Conservation (phyloP, 306 rosid species). For the Casuarina equisetifolia region DNA sequence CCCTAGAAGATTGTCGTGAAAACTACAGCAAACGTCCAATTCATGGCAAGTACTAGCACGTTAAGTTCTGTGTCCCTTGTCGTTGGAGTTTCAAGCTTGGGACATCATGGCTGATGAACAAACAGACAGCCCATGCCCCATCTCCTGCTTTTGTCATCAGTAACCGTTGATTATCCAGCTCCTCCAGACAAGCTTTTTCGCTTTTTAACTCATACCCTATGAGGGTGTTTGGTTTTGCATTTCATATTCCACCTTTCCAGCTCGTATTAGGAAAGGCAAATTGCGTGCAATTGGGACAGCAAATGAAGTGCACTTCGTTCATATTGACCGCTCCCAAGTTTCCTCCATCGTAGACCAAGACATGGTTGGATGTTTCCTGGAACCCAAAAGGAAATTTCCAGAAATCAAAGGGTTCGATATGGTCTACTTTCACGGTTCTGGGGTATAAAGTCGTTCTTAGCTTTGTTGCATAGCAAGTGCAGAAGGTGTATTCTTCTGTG, state of each 20-base stretch:
- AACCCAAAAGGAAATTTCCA: not conserved
- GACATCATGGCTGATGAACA: not conserved
- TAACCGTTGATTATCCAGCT: not conserved
- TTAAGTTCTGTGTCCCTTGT: not conserved
- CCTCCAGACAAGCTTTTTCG: not conserved
- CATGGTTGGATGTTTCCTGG: constrained; percentile 5
- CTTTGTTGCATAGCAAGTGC: not conserved
- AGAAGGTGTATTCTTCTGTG: not conserved
- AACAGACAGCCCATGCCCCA: not conserved
- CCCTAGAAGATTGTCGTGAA: not conserved
- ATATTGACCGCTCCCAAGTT: not conserved
- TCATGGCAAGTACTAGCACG: not conserved
- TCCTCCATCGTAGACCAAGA: not conserved
- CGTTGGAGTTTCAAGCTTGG: not conserved
- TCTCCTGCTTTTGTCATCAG: not conserved
- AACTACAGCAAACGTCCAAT: not conserved
- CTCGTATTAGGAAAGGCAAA: constrained; percentile 14
- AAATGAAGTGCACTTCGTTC: not conserved
- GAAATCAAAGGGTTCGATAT: not conserved
- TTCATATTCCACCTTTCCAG: constrained; percentile 1
- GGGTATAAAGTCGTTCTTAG: not conserved
- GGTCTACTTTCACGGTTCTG: not conserved
- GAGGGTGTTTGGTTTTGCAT: constrained; percentile 9
- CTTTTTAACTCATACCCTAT: not conserved
- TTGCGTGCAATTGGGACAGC: not conserved